Base-by-base conservation (phyloP, 805 yeast species). In the Starmerella vaccinii region DNA sequence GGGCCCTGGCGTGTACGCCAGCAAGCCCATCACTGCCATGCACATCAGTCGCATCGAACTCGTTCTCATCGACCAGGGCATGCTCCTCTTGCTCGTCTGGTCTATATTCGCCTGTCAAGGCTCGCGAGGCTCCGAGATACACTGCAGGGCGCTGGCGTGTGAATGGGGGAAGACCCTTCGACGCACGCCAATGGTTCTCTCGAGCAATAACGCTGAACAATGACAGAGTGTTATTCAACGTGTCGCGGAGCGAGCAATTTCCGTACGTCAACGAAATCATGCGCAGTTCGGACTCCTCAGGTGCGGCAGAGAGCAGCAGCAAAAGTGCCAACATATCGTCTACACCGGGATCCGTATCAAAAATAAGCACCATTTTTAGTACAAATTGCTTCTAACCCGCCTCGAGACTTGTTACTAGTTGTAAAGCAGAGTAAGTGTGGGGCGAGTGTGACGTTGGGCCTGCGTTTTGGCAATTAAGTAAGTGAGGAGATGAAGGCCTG, bases 311-410 rank as follows among this genome's bases (percentile, higher is more conserved):
- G 40, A 70, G 61, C 5, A 71, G 71, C 49, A 66, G 59, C 38
- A 69, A 56, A 16, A 70, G 55, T 1, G 71, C 73, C 49, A 70
- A 60, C 43, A 65, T 61, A 47, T 70, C 74, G 53, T 70, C 74
- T 16, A 69, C 69, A 2, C 73, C 73, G 22, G 73, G 73, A 53
- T 69, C 73, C 2, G 72, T 67, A 47, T 69, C 73, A 29, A 69
- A 57, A 29, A 69, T 67, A 18, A 69, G 38, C 30, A 41, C 50
- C 60, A 58, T 57, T 26, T n/a, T n/a, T n/a, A n/a, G n/a, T n/a
- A n/a, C n/a, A n/a, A n/a, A n/a, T n/a, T n/a, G n/a, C n/a, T n/a
- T n/a, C n/a, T n/a, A n/a, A n/a, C n/a, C n/a, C n/a, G n/a, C n/a
- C n/a, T n/a, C n/a, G n/a, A n/a, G n/a, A n/a, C n/a, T n/a, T n/a